Base-by-base conservation (phyloP, 2,329 filamentous ascomycete species). In the Fusarium buxicola region DNA sequence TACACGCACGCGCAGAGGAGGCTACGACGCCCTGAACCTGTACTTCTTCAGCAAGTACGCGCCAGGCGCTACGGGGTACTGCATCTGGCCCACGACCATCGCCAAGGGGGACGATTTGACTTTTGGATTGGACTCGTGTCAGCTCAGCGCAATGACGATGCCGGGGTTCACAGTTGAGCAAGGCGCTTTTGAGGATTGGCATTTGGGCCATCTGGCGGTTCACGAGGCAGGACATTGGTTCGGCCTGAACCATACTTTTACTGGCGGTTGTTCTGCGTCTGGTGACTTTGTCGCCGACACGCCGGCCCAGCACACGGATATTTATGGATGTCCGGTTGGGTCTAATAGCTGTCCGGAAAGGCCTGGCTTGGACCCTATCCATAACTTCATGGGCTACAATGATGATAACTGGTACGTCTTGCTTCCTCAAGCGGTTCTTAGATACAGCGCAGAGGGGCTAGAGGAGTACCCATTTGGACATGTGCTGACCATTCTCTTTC, bases 161-260 rank as follows among this genome's bases (percentile, higher is more conserved):
- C 55, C 59, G 1, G 55, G 46, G 10, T 28, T 63, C 46, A 72
- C 79, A 35, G 15, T 15, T 7, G 51, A 52, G 16, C 40, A 55
- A 27, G 55, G 55, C 6, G 46, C 7, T 5, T 56, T 48, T 16
- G 47, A 56, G 16, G 46, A 56, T 3, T 56, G 46, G 53, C 46
- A 56, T 8, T 12, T 55, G 21, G 63, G 65, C 15, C 47, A 58
- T 49, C 71, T 73, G 27, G 68, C 68, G 7, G 68, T 73, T 35
- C 74, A 76, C 65, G 76, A 78, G 65, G 66, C 73, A 32, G 76
- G 76, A 4, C 76, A 78, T 64, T 78, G 76, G 76, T 70, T 78
- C 48, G 76, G 76, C 36, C 71, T 79, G 31, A 68, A 69, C 41
- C 76, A 79, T 65, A 77, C 76, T 16, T 79, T 78, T 65, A 58